A percentile compares a stretch with the other conserved stretches of the same genome.
Conservation (phyloP, 805 yeast species). For the Myxozyma melibiosi region DNA sequence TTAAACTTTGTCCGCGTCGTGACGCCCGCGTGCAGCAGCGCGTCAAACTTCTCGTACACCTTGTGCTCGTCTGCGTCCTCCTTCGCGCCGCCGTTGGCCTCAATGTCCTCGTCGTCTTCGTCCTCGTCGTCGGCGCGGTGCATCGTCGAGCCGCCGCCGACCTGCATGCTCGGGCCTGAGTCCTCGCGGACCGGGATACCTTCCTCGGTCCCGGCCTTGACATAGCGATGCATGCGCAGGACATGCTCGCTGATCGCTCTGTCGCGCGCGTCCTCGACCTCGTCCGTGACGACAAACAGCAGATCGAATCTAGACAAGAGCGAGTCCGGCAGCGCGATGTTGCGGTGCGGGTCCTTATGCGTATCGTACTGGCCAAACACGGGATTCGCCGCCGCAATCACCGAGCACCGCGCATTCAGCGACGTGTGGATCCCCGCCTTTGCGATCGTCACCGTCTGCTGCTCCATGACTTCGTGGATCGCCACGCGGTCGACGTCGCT, state of each 20-base stretch:
- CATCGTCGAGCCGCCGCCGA: conserved; percentile 55
- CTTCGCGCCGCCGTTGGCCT: conserved; percentile 54
- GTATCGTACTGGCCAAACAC: conserved; percentile 95
- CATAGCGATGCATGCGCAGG: conserved; percentile 84
- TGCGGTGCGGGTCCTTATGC: conserved; percentile 93
- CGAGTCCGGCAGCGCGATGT: conserved; percentile 96
- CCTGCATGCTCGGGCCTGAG: conserved; percentile 65
- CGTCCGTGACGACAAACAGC: conserved; percentile 93
- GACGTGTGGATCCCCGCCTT: conserved; percentile 98
- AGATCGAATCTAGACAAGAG: conserved; percentile 94
- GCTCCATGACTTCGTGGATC: conserved; percentile 99
- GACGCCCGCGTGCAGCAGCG: conserved; percentile 81
- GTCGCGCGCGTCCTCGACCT: conserved; percentile 81
- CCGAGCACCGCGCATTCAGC: conserved; percentile 93
- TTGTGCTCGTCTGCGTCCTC: conserved; percentile 40
- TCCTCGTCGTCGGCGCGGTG: conserved; percentile 62
- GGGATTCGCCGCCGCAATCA: conserved; percentile 97
- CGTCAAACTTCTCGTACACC: conserved; percentile 83
- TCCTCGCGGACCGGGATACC: conserved; percentile 92
- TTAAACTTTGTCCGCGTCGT: conserved; percentile 42
- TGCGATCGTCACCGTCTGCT: conserved; percentile 96
- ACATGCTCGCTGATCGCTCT: conserved; percentile 92
- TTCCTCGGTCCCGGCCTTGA: conserved; percentile 84
- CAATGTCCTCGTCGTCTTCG: conserved; percentile 49
- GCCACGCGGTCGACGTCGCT: conserved; percentile 95